Evolutionary conservation across 495 filamentous ascomycete genomes (phyloP).

Genomic region (Thozetella sp.): DNA sequence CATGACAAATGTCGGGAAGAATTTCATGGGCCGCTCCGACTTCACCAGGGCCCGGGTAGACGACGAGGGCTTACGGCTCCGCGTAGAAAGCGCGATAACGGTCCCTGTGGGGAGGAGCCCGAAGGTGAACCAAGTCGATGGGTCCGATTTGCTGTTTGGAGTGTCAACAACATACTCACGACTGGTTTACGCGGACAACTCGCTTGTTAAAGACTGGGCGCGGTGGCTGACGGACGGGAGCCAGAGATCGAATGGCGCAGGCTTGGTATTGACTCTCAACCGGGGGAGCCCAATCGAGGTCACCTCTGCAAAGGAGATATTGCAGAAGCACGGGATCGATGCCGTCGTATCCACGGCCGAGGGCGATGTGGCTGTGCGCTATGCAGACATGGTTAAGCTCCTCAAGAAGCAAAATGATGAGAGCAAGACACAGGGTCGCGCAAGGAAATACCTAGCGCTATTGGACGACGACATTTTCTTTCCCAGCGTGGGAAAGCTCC

Average conservation of each 20-base stretch:
- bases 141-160: constrained; percentile 58
- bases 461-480: constrained; percentile 55
- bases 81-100: constrained; percentile 6
- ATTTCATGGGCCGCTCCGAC: constrained; percentile 12
- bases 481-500: constrained; percentile 50
- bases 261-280: constrained; percentile 53
- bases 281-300: constrained; percentile 24
- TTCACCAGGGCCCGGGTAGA: constrained; percentile 12
- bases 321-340: constrained; percentile 25
- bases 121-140: constrained; percentile 32
- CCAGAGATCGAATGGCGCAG: constrained; percentile 29
- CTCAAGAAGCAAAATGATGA: constrained; percentile 22
- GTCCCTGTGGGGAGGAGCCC: constrained; percentile 14
- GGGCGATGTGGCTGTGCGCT: constrained; percentile 29
- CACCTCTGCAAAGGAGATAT: constrained; percentile 23
- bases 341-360: constrained; percentile 25
- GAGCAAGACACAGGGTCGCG: constrained; percentile 5
- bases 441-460: constrained; percentile 28
- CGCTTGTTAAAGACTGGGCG: constrained; percentile 30
- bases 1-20: constrained; percentile 12
- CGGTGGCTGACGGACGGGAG: constrained; percentile 32
- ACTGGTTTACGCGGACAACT: constrained; percentile 43
- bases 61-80: constrained; percentile 12
- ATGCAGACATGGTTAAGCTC: constrained; percentile 28
- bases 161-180: constrained; percentile 57